These are phyloP conservation scores for Aspergillus transmontanensis DNA, from an alignment of 2,329 filamentous ascomycete genomes.

Conservation along the genomic window DNA sequence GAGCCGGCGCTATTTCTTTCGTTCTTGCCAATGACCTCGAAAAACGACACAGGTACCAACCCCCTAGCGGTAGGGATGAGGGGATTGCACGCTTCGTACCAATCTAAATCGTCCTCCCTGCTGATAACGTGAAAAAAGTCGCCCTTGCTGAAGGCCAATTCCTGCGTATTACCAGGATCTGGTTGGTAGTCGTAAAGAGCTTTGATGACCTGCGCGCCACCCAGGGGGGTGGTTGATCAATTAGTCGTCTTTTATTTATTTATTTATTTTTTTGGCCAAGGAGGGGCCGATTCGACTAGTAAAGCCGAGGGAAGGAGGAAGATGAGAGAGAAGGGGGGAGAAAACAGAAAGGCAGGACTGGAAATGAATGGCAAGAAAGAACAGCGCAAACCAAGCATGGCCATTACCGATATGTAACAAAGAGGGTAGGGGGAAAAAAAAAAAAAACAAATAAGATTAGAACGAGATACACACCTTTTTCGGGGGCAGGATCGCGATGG, in stretches of 20 bases:
- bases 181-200: conserved; percentile 92
- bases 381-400: background rate
- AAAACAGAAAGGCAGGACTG: background rate
- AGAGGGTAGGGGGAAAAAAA: background rate
- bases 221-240: conserved; percentile 22
- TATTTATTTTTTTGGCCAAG: background rate
- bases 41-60: conserved; percentile 90
- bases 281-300: background rate
- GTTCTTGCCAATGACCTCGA: conserved; percentile 88
- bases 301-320: conserved; percentile 2
- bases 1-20: conserved; percentile 84
- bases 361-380: background rate
- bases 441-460: conserved; percentile 4
- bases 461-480: conserved; percentile 71
- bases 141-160: conserved; percentile 88
- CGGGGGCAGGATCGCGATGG: conserved; percentile 84
- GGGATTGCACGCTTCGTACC: conserved; percentile 99
- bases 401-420: background rate
- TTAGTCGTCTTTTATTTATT: background rate
- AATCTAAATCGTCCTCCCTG: conserved; percentile 89
- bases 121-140: conserved; percentile 99
- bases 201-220: conserved; percentile 76
- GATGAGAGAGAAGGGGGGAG: conserved; percentile 7
- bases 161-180: conserved; percentile 65
- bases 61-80: conserved; percentile 80